Conservation (phyloP, 805 yeast genomes). For the Zygosaccharomyces bailii region DNA sequence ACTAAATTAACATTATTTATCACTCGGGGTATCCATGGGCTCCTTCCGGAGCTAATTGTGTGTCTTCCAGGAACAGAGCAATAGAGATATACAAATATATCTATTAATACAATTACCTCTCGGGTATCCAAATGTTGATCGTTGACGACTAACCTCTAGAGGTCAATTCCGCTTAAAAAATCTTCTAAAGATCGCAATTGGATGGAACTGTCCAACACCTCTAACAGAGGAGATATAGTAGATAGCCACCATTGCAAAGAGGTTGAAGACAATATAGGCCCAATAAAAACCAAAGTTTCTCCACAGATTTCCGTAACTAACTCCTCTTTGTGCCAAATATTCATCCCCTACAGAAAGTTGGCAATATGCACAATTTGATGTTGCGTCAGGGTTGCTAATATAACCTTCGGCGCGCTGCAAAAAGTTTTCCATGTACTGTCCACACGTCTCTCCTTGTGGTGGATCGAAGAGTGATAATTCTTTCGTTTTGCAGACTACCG, state of each 20-base stretch:
- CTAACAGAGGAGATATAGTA: slow-evolving; percentile 30
- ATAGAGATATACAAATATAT: neutral
- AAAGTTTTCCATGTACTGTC: slow-evolving; percentile 47
- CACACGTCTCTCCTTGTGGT: slow-evolving; percentile 63
- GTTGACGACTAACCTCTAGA: neutral
- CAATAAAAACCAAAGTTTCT: slow-evolving; percentile 62
- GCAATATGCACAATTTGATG: slow-evolving; percentile 50
- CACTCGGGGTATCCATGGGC: neutral
- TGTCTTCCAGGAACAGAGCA: neutral
- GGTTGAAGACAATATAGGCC: slow-evolving; percentile 54
- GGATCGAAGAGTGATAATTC: slow-evolving; percentile 54
- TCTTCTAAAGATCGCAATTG: slow-evolving; percentile 1
- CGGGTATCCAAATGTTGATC: neutral
- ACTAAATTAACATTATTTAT: too few species aligned
- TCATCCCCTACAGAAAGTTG: slow-evolving; percentile 44
- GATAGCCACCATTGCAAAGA: slow-evolving; percentile 40
- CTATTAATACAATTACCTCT: neutral
- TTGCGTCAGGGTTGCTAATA: slow-evolving; percentile 49
- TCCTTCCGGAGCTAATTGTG: neutral
- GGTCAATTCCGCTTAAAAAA: neutral
- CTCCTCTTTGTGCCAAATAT: slow-evolving; percentile 43
- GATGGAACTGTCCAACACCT: slow-evolving; percentile 1
- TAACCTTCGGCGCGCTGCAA: slow-evolving; percentile 50
- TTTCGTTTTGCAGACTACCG: slow-evolving; percentile 45
- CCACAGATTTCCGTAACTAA: slow-evolving; percentile 51